phyloP scores from a whole-genome alignment of 768 basidiomycete genomes.

The Mycena latifolia region DNA sequence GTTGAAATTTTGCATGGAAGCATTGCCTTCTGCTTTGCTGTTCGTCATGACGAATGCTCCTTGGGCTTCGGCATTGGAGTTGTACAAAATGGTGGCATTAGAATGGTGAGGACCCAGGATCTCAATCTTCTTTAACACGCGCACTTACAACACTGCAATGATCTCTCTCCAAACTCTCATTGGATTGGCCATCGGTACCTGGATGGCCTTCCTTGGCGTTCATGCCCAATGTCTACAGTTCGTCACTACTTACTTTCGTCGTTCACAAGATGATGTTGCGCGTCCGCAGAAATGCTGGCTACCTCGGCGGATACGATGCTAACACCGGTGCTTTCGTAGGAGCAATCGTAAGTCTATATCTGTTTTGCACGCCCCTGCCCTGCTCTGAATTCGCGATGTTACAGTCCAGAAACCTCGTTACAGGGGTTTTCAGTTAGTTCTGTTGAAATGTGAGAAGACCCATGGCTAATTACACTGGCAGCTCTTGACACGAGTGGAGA shows the following conservation, averaged over 20 bases:
- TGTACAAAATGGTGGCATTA: constrained; percentile 6
- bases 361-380: neutral
- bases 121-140: constrained; percentile 4
- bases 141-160: constrained; percentile 10
- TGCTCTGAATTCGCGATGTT: constrained; percentile 14
- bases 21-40: neutral
- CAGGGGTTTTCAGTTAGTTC: constrained; percentile 3
- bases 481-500: constrained; percentile 14
- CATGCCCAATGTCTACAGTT: constrained; percentile 9
- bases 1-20: constrained; percentile 1
- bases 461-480: constrained; percentile 3
- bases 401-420: neutral
- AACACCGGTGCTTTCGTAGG: constrained; percentile 6
- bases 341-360: constrained; percentile 12
- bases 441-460: constrained; percentile 4
- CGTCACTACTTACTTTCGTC: constrained; percentile 2
- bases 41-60: constrained; percentile 3
- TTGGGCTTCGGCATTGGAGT: constrained; percentile 2
- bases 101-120: constrained; percentile 13
- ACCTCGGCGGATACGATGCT: constrained; percentile 13
- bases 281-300: constrained; percentile 8
- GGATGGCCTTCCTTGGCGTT: constrained; percentile 6
- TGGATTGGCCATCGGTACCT: constrained; percentile 5
- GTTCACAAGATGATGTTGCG: constrained; percentile 2
- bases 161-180: constrained; percentile 9